Evolutionary conservation across 805 yeast species (phyloP).

Genomic region (Candida oleophila): DNA sequence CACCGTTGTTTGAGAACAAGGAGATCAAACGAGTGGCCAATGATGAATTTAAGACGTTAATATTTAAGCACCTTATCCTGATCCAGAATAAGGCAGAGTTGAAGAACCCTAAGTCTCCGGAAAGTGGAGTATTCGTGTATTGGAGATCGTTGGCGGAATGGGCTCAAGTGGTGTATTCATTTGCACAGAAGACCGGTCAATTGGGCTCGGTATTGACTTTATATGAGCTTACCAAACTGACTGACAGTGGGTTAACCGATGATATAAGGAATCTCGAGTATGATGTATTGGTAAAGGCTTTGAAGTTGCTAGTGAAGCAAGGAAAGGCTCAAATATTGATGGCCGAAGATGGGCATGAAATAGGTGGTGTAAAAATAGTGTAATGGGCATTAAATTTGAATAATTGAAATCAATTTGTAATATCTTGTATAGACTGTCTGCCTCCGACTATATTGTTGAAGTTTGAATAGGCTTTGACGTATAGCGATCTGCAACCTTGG

Average conservation of each 20-base stretch:
- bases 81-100: constrained; percentile 55
- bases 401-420: background rate
- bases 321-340: constrained; percentile 74
- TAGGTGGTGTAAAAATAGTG: constrained; percentile 77
- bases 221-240: constrained; percentile 71
- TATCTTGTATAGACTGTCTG: constrained; percentile 13
- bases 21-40: constrained; percentile 53
- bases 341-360: constrained; percentile 56
- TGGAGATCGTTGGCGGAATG: constrained; percentile 57
- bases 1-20: constrained; percentile 50
- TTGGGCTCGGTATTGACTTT: constrained; percentile 73
- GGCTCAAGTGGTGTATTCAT: constrained; percentile 33
- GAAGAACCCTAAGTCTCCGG: constrained; percentile 50
- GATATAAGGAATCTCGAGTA: constrained; percentile 66
- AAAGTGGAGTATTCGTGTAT: constrained; percentile 62
- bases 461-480: background rate
- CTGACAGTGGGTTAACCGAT: constrained; percentile 52
- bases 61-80: constrained; percentile 56
- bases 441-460: background rate
- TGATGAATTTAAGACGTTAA: constrained; percentile 52
- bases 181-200: constrained; percentile 72
- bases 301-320: constrained; percentile 56
- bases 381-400: constrained; percentile 14
- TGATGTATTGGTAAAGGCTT: constrained; percentile 49
- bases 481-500: constrained; percentile 2